These are phyloP conservation scores for Aspergillus sp. DNA, from an alignment of 2,329 filamentous ascomycete species.

Conservation along the genomic window DNA sequence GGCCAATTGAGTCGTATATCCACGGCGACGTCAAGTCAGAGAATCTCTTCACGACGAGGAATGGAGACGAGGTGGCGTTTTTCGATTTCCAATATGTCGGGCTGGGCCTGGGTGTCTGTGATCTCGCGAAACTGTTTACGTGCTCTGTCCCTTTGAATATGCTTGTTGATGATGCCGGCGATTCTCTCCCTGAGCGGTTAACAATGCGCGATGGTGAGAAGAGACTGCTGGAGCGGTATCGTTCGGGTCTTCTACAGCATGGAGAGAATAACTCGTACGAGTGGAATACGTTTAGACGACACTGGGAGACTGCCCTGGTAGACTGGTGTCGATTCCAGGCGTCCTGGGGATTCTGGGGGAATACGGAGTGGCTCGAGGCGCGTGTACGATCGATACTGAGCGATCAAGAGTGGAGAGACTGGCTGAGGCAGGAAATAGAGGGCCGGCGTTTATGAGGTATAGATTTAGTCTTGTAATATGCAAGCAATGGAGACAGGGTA, in stretches of 20 bases:
- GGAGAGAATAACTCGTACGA: slow-evolving; percentile 44
- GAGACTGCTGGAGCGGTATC: slow-evolving; percentile 53
- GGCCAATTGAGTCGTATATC: slow-evolving; percentile 56
- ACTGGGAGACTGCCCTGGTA: slow-evolving; percentile 67
- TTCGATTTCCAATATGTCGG: slow-evolving; percentile 72
- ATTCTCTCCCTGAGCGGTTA: slow-evolving; percentile 40
- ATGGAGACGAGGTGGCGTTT: slow-evolving; percentile 57
- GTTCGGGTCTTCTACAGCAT: slow-evolving; percentile 11
- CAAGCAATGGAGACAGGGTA: too few relatives aligned
- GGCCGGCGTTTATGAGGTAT: neutral
- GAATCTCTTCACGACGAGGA: slow-evolving; percentile 60
- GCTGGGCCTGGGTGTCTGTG: slow-evolving; percentile 63
- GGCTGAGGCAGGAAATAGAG: slow-evolving; percentile 37
- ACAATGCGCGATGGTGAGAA: slow-evolving; percentile 54
- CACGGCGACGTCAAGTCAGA: slow-evolving; percentile 71
- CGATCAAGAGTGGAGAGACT: slow-evolving; percentile 48
- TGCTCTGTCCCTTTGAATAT: slow-evolving; percentile 61
- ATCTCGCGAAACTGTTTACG: slow-evolving; percentile 67
- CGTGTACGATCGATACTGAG: slow-evolving; percentile 52
- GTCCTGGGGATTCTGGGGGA: slow-evolving; percentile 63
- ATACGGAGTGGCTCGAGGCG: slow-evolving; percentile 58
- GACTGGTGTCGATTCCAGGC: slow-evolving; percentile 66
- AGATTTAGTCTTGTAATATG: too few relatives aligned
- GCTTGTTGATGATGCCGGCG: slow-evolving; percentile 44
- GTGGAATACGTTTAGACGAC: slow-evolving; percentile 55